These are phyloP conservation scores for Adansonia digitata DNA, from an alignment of 345 rosid species.

Conservation along the genomic window DNA sequence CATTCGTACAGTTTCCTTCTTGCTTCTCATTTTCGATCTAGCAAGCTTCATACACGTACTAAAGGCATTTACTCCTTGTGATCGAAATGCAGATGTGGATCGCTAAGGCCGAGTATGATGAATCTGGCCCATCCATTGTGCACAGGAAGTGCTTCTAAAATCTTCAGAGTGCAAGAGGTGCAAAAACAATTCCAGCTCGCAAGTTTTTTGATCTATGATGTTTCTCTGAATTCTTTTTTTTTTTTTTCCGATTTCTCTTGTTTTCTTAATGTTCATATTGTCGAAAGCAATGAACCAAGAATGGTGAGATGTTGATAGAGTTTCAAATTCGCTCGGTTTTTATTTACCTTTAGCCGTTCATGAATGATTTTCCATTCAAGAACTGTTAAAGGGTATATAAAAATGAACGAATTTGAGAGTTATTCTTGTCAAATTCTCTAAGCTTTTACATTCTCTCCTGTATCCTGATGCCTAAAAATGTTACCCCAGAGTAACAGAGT, in stretches of 20 bases:
- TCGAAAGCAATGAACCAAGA: constrained; percentile 14
- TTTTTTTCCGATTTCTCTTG: not conserved
- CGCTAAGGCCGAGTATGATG: constrained; percentile 61
- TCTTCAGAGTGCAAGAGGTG: constrained; percentile 19
- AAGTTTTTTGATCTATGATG: not conserved
- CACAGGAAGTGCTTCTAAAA: constrained; percentile 67
- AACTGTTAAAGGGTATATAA: not conserved
- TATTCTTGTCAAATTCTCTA: not conserved
- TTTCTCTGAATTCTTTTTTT: constrained; percentile 10
- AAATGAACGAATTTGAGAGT: not conserved
- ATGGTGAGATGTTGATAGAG: constrained; percentile 2
- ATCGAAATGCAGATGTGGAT: constrained; percentile 50
- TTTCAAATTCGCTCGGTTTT: constrained; percentile 17
- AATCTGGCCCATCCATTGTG: constrained; percentile 60
- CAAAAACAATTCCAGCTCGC: constrained; percentile 18
- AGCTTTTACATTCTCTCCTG: not conserved
- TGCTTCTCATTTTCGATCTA: too few species aligned
- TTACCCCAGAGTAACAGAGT: too few species aligned
- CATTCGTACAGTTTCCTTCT: not conserved
- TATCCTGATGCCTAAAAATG: too few species aligned
- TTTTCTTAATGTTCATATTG: constrained; percentile 4
- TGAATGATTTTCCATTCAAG: not conserved
- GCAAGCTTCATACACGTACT: not conserved
- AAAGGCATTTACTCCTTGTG: not conserved
- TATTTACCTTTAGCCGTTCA: not conserved